A percentile compares a stretch with the other conserved stretches of the same genome.
These are phyloP conservation scores for Nicotiana paniculata DNA, from an alignment of 257 asterid species.

Conservation along the genomic window DNA sequence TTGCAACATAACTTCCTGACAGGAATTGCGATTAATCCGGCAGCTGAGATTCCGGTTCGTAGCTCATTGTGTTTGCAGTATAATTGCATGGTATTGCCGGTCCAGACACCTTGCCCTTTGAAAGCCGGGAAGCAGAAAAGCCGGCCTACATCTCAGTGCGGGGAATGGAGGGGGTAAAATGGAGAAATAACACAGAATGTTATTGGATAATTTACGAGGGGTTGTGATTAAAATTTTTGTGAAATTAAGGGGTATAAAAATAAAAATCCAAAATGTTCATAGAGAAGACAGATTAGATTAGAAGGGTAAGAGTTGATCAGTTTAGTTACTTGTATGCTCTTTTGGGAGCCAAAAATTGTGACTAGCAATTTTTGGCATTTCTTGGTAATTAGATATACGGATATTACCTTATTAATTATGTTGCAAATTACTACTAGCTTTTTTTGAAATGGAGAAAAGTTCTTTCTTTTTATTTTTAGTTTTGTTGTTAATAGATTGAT, in stretches of 20 bases:
- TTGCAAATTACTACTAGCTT: neutral
- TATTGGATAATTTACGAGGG: neutral
- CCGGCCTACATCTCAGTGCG: slow-evolving; percentile 80
- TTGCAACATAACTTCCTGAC: slow-evolving; percentile 84
- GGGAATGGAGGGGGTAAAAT: slow-evolving; percentile 55
- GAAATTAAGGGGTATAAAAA: neutral
- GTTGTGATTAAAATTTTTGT: slow-evolving; percentile 16
- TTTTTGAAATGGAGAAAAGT: neutral
- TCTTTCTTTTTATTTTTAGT: too few species aligned
- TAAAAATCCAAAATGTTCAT: slow-evolving; percentile 15
- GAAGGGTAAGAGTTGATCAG: neutral
- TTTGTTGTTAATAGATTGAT: neutral
- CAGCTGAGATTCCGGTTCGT: slow-evolving; percentile 68
- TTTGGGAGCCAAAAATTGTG: neutral
- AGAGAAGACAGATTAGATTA: neutral
- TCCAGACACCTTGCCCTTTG: slow-evolving; percentile 74
- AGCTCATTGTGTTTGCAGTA: slow-evolving; percentile 84
- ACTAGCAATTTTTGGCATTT: neutral
- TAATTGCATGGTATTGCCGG: slow-evolving; percentile 85
- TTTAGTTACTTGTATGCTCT: neutral
- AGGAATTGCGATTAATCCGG: slow-evolving; percentile 75
- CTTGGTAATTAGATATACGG: neutral
- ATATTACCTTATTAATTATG: neutral
- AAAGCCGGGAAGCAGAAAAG: slow-evolving; percentile 81
- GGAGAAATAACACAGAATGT: slow-evolving; percentile 14